Conservation (phyloP, 148 eudicot species). For the Rhododendron simsii region DNA sequence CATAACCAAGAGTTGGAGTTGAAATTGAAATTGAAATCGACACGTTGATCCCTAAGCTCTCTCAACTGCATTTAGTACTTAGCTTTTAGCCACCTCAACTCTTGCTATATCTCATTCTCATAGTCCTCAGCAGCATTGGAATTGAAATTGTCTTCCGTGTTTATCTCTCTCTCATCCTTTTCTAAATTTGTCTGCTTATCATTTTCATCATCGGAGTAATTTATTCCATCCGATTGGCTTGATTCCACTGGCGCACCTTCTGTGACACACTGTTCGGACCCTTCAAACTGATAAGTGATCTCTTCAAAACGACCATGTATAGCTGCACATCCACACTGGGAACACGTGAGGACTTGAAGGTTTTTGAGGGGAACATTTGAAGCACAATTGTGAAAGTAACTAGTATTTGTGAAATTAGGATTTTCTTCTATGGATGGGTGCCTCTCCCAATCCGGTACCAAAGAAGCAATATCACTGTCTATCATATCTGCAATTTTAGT, state of each 20-base stretch:
- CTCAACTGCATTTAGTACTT: conserved; percentile 51
- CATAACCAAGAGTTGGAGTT: conserved; percentile 10
- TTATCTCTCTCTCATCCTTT: conserved; percentile 14
- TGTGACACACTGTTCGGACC: conserved; percentile 25
- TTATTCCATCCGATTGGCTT: conserved; percentile 33
- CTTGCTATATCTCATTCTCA: conserved; percentile 37
- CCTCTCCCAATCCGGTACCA: conserved; percentile 64
- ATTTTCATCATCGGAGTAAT: conserved; percentile 18
- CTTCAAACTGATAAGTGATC: conserved; percentile 52
- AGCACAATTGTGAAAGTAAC: conserved; percentile 27
- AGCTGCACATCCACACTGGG: conserved; percentile 49
- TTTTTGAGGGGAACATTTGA: conserved; percentile 30
- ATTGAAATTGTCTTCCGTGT: not conserved
- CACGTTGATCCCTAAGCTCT: conserved; percentile 34
- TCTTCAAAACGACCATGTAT: conserved; percentile 80
- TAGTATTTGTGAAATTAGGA: not conserved
- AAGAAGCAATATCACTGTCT: conserved; percentile 49
- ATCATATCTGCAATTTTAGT: conserved; percentile 79
- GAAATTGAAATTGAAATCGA: too few species aligned
- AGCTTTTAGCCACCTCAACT: conserved; percentile 50
- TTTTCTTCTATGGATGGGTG: conserved; percentile 25
- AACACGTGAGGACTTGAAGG: conserved; percentile 35
- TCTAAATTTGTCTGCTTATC: conserved; percentile 17
- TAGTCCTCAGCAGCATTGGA: conserved; percentile 23
- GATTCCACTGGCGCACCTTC: conserved; percentile 34